Percentiles rank a stretch among this genome's conserved stretches.
Conservation (phyloP, 2,329 filamentous ascomycete species). For the Fusarium foetens region DNA sequence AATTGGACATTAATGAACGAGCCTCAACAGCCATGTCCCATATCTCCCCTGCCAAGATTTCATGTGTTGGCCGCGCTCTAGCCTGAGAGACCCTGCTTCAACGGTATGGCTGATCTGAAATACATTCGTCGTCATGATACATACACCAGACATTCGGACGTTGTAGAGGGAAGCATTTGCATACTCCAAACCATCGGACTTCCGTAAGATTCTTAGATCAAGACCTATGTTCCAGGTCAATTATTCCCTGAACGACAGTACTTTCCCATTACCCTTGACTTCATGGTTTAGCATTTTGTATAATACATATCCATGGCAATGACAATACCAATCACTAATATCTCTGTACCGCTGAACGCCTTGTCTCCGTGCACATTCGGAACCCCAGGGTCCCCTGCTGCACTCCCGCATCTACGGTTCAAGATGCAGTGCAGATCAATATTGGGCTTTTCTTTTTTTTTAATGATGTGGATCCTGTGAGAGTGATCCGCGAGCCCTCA, state of each 20-base stretch:
- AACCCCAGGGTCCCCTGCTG: constrained; percentile 26
- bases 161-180: neutral
- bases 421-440: constrained; percentile 35
- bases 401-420: constrained; percentile 29
- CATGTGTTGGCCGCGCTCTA: constrained; percentile 1
- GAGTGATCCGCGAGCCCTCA: constrained; percentile 9
- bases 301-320: neutral
- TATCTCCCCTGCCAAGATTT: constrained; percentile 31
- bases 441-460: constrained; percentile 20
- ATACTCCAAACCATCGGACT: neutral
- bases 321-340: constrained; percentile 1
- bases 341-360: neutral
- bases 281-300: neutral
- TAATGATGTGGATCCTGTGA: constrained; percentile 9
- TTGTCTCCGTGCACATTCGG: constrained; percentile 17
- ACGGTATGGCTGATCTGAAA: constrained; percentile 11
- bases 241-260: neutral
- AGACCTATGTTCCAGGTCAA: neutral
- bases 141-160: constrained; percentile 5
- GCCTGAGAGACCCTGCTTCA: neutral
- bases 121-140: constrained; percentile 13
- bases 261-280: constrained; percentile 5
- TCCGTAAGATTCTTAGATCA: neutral
- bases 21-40: constrained; percentile 25
- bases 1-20: neutral